Evolutionary conservation across 768 basidiomycete species (phyloP).

Genomic region (Dentipellis fragilis): DNA sequence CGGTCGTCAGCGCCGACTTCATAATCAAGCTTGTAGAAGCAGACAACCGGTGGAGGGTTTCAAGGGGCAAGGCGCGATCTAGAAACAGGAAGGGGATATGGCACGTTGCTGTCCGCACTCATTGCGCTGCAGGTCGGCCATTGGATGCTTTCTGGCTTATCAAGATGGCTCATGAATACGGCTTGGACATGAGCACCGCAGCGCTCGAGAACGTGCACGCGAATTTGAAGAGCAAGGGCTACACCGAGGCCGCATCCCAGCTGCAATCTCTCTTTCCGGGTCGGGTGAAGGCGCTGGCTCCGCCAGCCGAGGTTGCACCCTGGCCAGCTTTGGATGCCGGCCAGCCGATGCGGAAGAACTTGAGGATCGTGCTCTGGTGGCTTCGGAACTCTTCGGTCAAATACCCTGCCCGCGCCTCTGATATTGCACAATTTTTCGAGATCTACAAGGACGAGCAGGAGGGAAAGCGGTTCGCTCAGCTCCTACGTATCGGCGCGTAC

Average conservation of each 20-base stretch:
- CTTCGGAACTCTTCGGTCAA: constrained; percentile 1
- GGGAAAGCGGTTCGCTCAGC: not conserved
- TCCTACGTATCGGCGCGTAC: constrained; percentile 7
- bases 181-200: too few relatives aligned
- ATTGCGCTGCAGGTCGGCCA: constrained; percentile 28
- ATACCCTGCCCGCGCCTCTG: not conserved
- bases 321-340: not conserved
- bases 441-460: constrained; percentile 5
- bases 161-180: constrained; percentile 19
- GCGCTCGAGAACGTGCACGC: constrained; percentile 14
- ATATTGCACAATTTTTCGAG: constrained; percentile 11
- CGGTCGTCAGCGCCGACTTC: constrained; percentile 26
- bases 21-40: constrained; percentile 26
- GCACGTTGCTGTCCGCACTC: constrained; percentile 31
- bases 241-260: not conserved
- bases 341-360: not conserved
- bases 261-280: not conserved
- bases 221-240: constrained; percentile 16
- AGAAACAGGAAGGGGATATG: constrained; percentile 15
- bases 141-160: constrained; percentile 36
- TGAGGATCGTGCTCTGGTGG: not conserved
- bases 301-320: too few relatives aligned
- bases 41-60: constrained; percentile 1
- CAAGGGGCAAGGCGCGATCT: not conserved
- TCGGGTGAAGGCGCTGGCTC: too few relatives aligned